A percentile compares a stretch with the other conserved stretches of the same genome.
phyloP scores from a whole-genome alignment of 208 protist species.

The Tritrichomonas musculus region DNA sequence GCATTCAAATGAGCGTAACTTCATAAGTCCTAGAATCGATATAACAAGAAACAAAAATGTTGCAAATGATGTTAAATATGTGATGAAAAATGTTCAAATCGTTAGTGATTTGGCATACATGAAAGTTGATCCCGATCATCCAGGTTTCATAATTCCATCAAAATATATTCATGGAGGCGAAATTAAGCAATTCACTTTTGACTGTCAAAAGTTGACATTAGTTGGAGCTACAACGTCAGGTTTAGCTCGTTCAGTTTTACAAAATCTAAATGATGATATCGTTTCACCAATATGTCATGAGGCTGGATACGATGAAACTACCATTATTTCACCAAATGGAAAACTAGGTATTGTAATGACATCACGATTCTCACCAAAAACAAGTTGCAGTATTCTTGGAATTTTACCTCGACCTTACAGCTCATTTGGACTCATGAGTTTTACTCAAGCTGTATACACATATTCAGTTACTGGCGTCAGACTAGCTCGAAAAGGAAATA shows the following conservation, averaged over 20 bases:
- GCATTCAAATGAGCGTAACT: too few species aligned
- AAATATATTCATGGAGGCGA: background rate
- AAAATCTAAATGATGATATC: background rate
- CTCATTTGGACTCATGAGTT: background rate
- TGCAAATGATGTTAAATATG: background rate
- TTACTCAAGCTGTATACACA: background rate
- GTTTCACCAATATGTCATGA: background rate
- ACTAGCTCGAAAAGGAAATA: background rate
- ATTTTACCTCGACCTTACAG: background rate
- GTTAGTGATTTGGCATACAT: background rate
- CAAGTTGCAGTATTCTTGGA: background rate
- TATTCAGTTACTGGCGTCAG: background rate
- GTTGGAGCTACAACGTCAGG: background rate
- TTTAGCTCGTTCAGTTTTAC: background rate
- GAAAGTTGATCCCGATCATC: background rate
- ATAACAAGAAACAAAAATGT: too few species aligned
- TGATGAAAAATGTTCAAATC: background rate
- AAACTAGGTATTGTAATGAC: constrained; percentile 1
- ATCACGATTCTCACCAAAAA: background rate
- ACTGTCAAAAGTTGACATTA: background rate
- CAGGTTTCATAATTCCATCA: background rate
- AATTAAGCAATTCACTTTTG: background rate
- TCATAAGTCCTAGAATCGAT: too few species aligned
- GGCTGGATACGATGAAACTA: background rate
- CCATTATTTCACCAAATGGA: background rate